phyloP scores from a whole-genome alignment of 78 protist species.

The Bodo saltans region DNA sequence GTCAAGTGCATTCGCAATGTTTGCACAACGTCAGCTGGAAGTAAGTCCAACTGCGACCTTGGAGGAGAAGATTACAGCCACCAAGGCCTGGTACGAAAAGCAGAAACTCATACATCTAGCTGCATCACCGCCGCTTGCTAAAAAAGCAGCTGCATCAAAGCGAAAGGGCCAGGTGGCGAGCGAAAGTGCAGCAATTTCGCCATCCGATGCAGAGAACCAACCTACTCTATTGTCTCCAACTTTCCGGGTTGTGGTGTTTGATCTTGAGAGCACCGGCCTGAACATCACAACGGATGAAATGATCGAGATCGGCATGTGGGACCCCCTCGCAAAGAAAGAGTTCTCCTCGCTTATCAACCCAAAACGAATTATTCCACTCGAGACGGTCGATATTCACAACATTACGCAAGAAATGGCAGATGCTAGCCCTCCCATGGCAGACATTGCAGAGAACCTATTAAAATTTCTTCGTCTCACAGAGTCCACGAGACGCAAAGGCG shows the following conservation, averaged over 20 bases:
- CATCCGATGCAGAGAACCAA: too few species aligned
- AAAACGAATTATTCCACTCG: neutral
- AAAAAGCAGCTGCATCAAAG: neutral
- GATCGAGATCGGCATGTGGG: neutral
- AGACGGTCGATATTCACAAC: neutral
- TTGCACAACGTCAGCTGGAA: neutral
- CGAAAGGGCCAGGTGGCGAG: neutral
- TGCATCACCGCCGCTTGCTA: neutral
- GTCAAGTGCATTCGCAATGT: neutral
- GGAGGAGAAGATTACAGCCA: too few species aligned
- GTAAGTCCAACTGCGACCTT: neutral
- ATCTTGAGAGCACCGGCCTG: conserved; percentile 5
- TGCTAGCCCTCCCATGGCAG: neutral
- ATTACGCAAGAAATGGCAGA: neutral
- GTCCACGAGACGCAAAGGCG: too few species aligned
- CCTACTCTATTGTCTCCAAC: neutral
- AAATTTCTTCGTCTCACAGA: neutral
- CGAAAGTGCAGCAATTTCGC: neutral
- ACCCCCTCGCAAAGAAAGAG: neutral
- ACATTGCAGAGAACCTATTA: neutral
- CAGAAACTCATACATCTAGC: too few species aligned
- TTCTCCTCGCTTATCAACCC: neutral
- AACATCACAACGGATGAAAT: neutral
- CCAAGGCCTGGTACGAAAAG: too few species aligned
- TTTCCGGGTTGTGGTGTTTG: neutral